These are phyloP conservation scores for Penicillium rolfsii DNA, from an alignment of 2,329 filamentous ascomycete species.

Conservation along the genomic window DNA sequence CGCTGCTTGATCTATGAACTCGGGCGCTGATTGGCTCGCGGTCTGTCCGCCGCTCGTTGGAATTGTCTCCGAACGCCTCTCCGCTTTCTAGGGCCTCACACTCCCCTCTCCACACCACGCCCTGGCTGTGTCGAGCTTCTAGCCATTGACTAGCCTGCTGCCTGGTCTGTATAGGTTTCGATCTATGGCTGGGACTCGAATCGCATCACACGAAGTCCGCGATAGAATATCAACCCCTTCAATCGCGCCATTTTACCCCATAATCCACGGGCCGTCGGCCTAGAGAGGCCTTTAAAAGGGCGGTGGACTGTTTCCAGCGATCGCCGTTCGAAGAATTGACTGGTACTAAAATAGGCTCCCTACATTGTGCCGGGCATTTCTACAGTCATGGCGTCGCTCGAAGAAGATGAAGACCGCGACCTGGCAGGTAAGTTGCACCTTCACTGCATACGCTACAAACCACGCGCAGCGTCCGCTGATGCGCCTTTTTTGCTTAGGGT, in stretches of 20 bases:
- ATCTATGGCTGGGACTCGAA: not conserved
- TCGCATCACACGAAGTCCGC: not conserved
- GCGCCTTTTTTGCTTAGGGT: constrained; percentile 37
- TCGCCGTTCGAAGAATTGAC: not conserved
- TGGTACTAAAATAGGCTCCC: not conserved
- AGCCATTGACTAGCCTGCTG: not conserved
- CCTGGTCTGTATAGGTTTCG: not conserved
- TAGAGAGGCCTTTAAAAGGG: not conserved
- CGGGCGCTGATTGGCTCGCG: constrained; percentile 10
- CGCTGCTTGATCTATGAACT: not conserved
- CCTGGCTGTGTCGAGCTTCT: not conserved
- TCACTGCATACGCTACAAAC: constrained; percentile 13
- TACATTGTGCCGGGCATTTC: not conserved
- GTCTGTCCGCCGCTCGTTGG: not conserved
- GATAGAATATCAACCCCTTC: not conserved
- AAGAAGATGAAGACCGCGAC: constrained; percentile 49
- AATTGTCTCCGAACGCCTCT: constrained; percentile 4
- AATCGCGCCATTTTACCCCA: not conserved
- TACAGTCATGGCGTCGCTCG: constrained; percentile 38
- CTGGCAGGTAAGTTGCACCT: constrained; percentile 38
- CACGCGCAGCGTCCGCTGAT: constrained; percentile 5
- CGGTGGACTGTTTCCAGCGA: not conserved
- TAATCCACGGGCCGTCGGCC: not conserved
- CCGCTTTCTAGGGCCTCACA: not conserved
- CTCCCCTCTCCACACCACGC: not conserved